Conservation (phyloP, 2,329 filamentous ascomycete species). For the Botryosphaeria dothidea region DNA sequence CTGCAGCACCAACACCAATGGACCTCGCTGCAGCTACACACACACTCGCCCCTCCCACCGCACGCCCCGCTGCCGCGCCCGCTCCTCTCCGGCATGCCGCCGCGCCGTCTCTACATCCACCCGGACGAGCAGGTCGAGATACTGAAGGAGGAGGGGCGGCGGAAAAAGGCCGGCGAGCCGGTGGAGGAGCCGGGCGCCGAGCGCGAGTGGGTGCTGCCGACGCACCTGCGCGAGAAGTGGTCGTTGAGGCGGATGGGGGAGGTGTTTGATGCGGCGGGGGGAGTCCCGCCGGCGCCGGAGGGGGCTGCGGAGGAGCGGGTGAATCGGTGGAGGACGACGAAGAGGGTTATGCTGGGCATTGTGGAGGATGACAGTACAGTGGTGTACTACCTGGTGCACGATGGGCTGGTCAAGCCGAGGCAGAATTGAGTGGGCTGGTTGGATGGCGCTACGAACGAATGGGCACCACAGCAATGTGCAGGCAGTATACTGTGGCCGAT, state of each 20-base stretch:
- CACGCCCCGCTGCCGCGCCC: conserved; percentile 54
- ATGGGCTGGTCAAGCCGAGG: conserved; percentile 82
- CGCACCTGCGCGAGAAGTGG: conserved; percentile 73
- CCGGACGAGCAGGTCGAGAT: conserved; percentile 79
- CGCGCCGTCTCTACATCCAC: conserved; percentile 72
- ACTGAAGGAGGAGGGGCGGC: conserved; percentile 58
- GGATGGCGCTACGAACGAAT: background rate
- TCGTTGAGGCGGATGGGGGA: conserved; percentile 64
- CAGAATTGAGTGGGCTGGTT: conserved; percentile 62
- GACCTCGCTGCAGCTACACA: conserved; percentile 61
- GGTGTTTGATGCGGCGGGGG: conserved; percentile 63
- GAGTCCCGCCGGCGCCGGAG: conserved; percentile 42
- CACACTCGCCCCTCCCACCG: conserved; percentile 42
- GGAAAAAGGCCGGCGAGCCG: conserved; percentile 38
- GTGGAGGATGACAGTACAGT: conserved; percentile 80
- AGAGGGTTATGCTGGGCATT: conserved; percentile 73
- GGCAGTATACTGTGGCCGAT: background rate
- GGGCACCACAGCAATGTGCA: background rate
- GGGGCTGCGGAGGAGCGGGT: conserved; percentile 33
- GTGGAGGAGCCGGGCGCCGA: conserved; percentile 38
- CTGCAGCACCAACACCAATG: conserved; percentile 76
- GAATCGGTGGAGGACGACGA: conserved; percentile 54
- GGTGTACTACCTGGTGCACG: conserved; percentile 81
- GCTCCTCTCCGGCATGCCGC: conserved; percentile 71
- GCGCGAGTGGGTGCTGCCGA: conserved; percentile 75